These are phyloP conservation scores for Penicillium mononematosum DNA, from an alignment of 495 filamentous ascomycete species.

Conservation along the genomic window DNA sequence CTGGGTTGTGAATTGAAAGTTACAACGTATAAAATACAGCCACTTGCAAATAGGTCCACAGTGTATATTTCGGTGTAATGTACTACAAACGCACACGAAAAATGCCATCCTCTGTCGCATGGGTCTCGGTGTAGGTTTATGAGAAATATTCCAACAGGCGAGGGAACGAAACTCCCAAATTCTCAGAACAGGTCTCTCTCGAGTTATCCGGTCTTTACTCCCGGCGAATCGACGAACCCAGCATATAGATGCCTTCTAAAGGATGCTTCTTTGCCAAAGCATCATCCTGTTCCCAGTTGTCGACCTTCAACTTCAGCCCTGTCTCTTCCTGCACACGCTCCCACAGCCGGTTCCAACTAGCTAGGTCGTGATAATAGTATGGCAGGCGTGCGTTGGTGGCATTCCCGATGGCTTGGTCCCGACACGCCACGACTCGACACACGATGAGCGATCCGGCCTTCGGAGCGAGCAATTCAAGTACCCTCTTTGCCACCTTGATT, in stretches of 20 bases:
- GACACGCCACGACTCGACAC: constrained; percentile 39
- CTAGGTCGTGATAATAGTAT: constrained; percentile 40
- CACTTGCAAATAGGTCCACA: too few species aligned
- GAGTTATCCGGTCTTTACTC: neutral
- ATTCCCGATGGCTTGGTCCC: constrained; percentile 21
- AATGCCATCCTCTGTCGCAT: too few species aligned
- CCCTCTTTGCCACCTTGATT: constrained; percentile 36
- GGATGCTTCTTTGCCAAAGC: constrained; percentile 11
- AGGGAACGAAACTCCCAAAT: too few species aligned
- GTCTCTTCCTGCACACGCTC: constrained; percentile 42
- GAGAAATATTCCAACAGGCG: too few species aligned
- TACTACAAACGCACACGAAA: too few species aligned
- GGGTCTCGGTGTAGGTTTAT: too few species aligned
- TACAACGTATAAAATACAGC: neutral
- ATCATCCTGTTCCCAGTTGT: constrained; percentile 18
- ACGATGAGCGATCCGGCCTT: constrained; percentile 39
- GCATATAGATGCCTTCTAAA: constrained; percentile 4
- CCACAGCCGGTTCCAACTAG: constrained; percentile 45
- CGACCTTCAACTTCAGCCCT: constrained; percentile 34
- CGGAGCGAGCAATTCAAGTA: constrained; percentile 23
- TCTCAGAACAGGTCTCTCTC: too few species aligned
- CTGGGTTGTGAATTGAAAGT: too few species aligned
- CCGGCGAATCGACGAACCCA: constrained; percentile 2
- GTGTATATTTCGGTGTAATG: too few species aligned
- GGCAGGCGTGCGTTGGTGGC: constrained; percentile 12